Base-by-base conservation (phyloP, 176 grass and related monocot species). In the Phoenix dactylifera region DNA sequence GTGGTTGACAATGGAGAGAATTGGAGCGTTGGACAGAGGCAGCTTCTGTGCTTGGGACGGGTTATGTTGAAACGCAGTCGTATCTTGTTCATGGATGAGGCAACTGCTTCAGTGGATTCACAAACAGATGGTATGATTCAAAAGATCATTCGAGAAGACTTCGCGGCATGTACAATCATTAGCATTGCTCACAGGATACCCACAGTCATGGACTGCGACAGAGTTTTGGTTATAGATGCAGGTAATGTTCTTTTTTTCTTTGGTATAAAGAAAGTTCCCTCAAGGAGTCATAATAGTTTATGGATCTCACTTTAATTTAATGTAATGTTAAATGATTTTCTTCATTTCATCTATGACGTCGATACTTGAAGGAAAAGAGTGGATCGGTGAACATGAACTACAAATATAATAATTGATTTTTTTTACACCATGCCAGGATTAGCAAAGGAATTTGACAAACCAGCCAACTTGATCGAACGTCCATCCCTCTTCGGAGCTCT, bases 111-210 rank as follows among this genome's bases (percentile, higher is more conserved):
- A 1, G 93, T 98, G 29, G 93, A 98, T 56, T 98, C 93, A 18
- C 93, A 92, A 75, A 98, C 93, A 1, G 93, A 98, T 55, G 84
- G 87, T 16, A 84, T 92, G 65, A 98, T 98, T 73, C 93, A 98
- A 67, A 82, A 51, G 66, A 98, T 98, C 23, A 98, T 98, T 58
- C 64, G 93, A 57, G 93, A 92, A 76, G 93, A 98, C 62, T 98
- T 98, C 19, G 58, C 81, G 0, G 63, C 79, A 18, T 92, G 93
- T 28, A 98, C 93, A 32, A 98, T 98, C 67, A 98, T 98, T 76
- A 98, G 93, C 73, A 98, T 98, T 67, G 93, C 93, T 6, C 93
- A 98, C 72, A 98, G 93, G 65, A 98, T 98, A 83, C 93, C 93
- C 14, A 98, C 93, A 4, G 93, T 98, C 59, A 98, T 98, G 93